Evolutionary conservation across 2,329 filamentous ascomycete genomes (phyloP).

Genomic region (Neonectria hederae): DNA sequence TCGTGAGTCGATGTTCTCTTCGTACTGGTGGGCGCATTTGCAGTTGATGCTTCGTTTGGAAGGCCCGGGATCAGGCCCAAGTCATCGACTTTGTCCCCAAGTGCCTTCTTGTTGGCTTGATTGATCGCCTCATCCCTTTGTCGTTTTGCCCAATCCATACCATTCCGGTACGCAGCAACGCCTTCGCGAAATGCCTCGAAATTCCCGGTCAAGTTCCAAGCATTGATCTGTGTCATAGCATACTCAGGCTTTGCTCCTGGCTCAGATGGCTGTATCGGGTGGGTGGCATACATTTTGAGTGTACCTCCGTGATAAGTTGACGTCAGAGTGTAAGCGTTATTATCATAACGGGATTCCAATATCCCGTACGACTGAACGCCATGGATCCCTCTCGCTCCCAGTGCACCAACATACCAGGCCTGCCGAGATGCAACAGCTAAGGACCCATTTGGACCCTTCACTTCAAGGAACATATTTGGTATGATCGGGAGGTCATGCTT

Average conservation of each 20-base stretch:
- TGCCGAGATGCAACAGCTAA: conserved; percentile 44
- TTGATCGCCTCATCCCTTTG: conserved; percentile 49
- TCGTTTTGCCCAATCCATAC: conserved; percentile 49
- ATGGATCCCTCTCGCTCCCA: conserved; percentile 48
- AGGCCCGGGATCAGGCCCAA: too few species aligned
- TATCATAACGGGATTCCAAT: conserved; percentile 46
- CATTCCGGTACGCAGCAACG: conserved; percentile 51
- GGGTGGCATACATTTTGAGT: conserved; percentile 50
- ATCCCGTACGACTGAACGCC: conserved; percentile 46
- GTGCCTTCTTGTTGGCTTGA: conserved; percentile 5
- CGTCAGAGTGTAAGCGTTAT: conserved; percentile 50
- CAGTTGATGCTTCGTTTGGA: too few species aligned
- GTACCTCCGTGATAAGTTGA: conserved; percentile 49
- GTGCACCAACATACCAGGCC: conserved; percentile 48
- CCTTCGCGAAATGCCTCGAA: conserved; percentile 47
- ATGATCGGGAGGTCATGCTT: conserved; percentile 29
- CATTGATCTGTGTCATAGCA: conserved; percentile 49
- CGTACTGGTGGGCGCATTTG: too few species aligned
- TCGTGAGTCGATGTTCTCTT: too few species aligned
- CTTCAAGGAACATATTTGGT: conserved; percentile 15
- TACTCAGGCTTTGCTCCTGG: conserved; percentile 46
- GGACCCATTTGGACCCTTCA: conserved; percentile 44
- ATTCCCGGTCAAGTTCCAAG: conserved; percentile 42
- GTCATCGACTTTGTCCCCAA: too few species aligned
- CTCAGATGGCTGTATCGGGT: conserved; percentile 43